These are phyloP conservation scores for Spathaspora sp. DNA, from an alignment of 1,139 yeast genomes.

Conservation along the genomic window DNA sequence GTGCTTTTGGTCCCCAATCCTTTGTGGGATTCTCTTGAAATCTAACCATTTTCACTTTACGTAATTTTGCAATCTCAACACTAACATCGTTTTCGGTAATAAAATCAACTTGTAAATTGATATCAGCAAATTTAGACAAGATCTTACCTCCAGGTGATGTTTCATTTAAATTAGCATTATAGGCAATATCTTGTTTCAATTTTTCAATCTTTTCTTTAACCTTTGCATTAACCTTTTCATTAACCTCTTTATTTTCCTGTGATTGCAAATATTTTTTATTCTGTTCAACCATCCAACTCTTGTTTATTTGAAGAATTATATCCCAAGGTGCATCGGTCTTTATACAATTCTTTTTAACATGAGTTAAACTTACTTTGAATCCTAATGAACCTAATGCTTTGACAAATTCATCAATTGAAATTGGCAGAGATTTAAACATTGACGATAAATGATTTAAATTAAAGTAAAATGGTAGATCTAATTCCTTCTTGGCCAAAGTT, in stretches of 20 bases:
- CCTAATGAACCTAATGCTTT: conserved; percentile 89
- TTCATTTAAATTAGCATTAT: conserved; percentile 37
- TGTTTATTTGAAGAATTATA: conserved; percentile 68
- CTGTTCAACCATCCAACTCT: conserved; percentile 60
- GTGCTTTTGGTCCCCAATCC: conserved; percentile 95
- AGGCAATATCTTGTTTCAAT: conserved; percentile 26
- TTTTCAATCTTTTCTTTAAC: conserved; percentile 22
- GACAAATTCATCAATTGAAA: conserved; percentile 68
- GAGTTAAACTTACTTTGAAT: conserved; percentile 78
- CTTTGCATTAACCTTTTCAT: conserved; percentile 42
- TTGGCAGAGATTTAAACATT: conserved; percentile 77
- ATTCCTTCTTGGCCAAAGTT: conserved; percentile 73
- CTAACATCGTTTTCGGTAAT: conserved; percentile 52
- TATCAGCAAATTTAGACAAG: conserved; percentile 36
- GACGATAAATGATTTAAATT: conserved; percentile 76
- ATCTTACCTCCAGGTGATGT: conserved; percentile 64
- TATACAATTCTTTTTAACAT: conserved; percentile 80
- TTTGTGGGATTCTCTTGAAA: conserved; percentile 90
- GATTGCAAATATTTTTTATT: conserved; percentile 29
- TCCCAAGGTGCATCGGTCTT: conserved; percentile 91
- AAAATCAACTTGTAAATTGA: conserved; percentile 43
- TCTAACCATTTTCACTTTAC: conserved; percentile 78
- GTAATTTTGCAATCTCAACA: conserved; percentile 53
- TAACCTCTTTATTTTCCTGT: conserved; percentile 16
- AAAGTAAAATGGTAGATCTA: conserved; percentile 77